These are phyloP conservation scores for Colletotrichum sp. DNA, from an alignment of 2,329 filamentous ascomycete genomes.

Conservation along the genomic window DNA sequence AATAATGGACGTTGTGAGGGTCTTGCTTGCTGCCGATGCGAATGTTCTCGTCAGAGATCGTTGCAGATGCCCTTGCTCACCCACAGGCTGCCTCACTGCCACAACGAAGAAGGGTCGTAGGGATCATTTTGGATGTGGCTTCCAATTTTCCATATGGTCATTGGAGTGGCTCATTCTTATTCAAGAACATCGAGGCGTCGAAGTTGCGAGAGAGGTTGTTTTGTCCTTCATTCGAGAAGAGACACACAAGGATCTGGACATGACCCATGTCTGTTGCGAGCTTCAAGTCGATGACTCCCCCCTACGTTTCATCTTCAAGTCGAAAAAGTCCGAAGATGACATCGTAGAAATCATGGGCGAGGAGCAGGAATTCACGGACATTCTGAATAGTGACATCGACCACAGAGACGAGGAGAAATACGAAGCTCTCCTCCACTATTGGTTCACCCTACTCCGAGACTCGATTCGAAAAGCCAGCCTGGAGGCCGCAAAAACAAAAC, in stretches of 20 bases:
- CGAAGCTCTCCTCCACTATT: accelerated
- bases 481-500: not conserved
- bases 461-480: not conserved
- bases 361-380: not conserved
- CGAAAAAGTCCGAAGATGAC: not conserved
- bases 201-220: not conserved
- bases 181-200: not conserved
- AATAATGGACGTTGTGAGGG: not conserved
- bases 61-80: not conserved
- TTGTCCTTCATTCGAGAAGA: not conserved
- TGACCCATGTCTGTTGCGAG: not conserved
- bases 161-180: not conserved
- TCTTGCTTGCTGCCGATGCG: not conserved
- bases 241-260: not conserved
- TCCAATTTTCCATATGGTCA: too few relatives aligned
- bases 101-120: not conserved
- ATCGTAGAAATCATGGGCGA: not conserved
- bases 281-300: not conserved
- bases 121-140: accelerated
- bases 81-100: not conserved
- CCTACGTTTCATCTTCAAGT: too few relatives aligned
- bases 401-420: accelerated
- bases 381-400: not conserved
- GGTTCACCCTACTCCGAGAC: accelerated
- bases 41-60: not conserved